A percentile compares a stretch with the other conserved stretches of the same genome.
These are phyloP conservation scores for Wallemia hederae DNA, from an alignment of 1,284 basidiomycete species.

Conservation along the genomic window DNA sequence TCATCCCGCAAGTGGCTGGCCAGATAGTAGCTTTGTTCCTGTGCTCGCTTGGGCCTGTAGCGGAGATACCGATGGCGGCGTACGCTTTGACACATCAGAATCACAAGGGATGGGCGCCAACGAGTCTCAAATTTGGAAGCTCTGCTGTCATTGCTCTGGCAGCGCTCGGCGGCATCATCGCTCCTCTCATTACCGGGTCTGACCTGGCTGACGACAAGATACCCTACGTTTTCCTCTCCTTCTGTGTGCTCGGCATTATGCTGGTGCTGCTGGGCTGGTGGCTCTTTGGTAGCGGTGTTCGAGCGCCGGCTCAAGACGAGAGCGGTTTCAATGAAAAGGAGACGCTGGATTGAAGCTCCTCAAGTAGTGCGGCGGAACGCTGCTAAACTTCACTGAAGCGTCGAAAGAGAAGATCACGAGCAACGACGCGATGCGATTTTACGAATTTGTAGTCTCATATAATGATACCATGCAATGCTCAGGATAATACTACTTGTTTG, in stretches of 20 bases:
- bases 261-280: neutral
- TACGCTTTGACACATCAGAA: neutral
- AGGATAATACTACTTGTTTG: too few species aligned
- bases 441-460: too few species aligned
- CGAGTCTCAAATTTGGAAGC: neutral
- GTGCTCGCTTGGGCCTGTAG: neutral
- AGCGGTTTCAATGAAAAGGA: too few species aligned
- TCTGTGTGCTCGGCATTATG: neutral
- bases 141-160: neutral
- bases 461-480: too few species aligned
- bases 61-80: neutral
- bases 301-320: too few species aligned
- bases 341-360: too few species aligned
- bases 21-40: neutral
- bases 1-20: neutral
- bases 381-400: too few species aligned
- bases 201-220: neutral
- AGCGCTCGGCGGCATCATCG: neutral
- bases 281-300: too few species aligned
- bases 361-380: too few species aligned
- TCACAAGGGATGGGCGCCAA: neutral
- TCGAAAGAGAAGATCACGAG: too few species aligned
- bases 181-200: neutral
- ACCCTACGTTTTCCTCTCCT: neutral
- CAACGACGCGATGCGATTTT: too few species aligned